phyloP scores from a whole-genome alignment of 2,329 filamentous ascomycete genomes.

The Colletotrichum lindemuthianum region DNA sequence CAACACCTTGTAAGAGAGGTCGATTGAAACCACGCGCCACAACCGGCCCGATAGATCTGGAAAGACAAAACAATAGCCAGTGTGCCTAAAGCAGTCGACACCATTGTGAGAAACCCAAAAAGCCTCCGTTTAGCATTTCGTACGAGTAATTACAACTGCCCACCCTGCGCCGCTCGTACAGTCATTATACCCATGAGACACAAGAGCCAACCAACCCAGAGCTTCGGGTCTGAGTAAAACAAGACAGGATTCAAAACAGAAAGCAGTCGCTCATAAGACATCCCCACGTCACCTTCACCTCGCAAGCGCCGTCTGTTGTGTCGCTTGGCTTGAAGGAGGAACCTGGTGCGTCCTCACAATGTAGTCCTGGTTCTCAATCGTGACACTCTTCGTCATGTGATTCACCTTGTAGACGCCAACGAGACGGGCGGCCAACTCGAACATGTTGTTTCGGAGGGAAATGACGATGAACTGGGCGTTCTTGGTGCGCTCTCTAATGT shows the following conservation, averaged over 20 bases:
- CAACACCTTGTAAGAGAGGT: too few relatives aligned
- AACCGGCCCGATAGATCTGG: too few relatives aligned
- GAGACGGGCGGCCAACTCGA: slow-evolving; percentile 93
- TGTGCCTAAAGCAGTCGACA: too few relatives aligned
- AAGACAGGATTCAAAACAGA: slow-evolving; percentile 3
- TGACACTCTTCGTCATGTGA: slow-evolving; percentile 96
- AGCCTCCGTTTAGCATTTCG: slow-evolving; percentile 13
- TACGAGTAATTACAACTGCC: slow-evolving; percentile 29
- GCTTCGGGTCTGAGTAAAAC: background rate
- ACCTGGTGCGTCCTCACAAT: slow-evolving; percentile 58
- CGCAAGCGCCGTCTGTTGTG: slow-evolving; percentile 29
- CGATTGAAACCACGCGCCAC: too few relatives aligned
- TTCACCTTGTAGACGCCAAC: slow-evolving; percentile 99
- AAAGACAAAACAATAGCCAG: too few relatives aligned
- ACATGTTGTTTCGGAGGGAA: slow-evolving; percentile 98
- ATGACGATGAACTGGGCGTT: slow-evolving; percentile 99
- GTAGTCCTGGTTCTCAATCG: slow-evolving; percentile 86
- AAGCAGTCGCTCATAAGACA: slow-evolving; percentile 35
- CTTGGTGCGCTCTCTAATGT: slow-evolving; percentile 99
- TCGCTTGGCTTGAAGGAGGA: slow-evolving; percentile 42
- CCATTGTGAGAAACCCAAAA: background rate
- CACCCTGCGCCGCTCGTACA: slow-evolving; percentile 33
- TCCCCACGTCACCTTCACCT: slow-evolving; percentile 17
- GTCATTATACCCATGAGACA: slow-evolving; percentile 35
- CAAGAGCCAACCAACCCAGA: slow-evolving; percentile 5